Percentiles rank a stretch among this genome's conserved stretches.
These are phyloP conservation scores for Acanthamoeba culbertsoni DNA, from an alignment of 208 protist species.

Conservation along the genomic window DNA sequence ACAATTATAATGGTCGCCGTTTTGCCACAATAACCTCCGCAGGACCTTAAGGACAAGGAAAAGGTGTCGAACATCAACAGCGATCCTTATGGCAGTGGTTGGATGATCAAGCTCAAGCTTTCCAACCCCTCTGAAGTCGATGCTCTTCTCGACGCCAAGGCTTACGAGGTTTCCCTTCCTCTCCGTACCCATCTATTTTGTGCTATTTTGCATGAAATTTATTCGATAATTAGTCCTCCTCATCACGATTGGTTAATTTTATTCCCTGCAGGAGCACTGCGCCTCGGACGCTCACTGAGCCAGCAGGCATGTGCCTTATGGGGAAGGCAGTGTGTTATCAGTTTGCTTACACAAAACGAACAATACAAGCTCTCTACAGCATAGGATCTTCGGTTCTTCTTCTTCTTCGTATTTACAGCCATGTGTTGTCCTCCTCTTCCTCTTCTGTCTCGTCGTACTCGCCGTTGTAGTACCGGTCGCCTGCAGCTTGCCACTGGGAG, in stretches of 20 bases:
- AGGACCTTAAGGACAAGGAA: constrained; percentile 40
- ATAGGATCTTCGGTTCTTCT: not conserved
- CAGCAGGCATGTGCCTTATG: not conserved
- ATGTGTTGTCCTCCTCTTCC: not conserved
- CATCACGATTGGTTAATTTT: not conserved
- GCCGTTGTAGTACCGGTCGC: not conserved
- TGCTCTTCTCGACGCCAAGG: constrained; percentile 39
- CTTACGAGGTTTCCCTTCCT: constrained; percentile 1
- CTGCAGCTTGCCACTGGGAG: not conserved
- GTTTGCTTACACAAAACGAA: not conserved
- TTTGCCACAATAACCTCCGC: too few relatives aligned
- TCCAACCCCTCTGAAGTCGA: constrained; percentile 62
- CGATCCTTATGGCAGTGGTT: constrained; percentile 68
- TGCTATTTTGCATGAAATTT: too few relatives aligned
- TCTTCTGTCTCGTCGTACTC: not conserved
- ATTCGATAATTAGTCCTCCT: not conserved
- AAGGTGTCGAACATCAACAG: constrained; percentile 64
- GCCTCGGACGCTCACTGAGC: not conserved
- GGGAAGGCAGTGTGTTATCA: too few relatives aligned
- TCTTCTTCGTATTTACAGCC: not conserved
- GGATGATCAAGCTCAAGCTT: constrained; percentile 76
- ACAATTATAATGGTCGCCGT: too few relatives aligned
- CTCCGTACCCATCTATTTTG: not conserved
- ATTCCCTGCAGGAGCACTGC: not conserved
- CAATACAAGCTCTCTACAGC: not conserved